Percentiles rank a stretch among this genome's conserved stretches.
These are phyloP conservation scores for Herpomyces periplanetae DNA, from an alignment of 2,329 filamentous ascomycete genomes.

Conservation along the genomic window DNA sequence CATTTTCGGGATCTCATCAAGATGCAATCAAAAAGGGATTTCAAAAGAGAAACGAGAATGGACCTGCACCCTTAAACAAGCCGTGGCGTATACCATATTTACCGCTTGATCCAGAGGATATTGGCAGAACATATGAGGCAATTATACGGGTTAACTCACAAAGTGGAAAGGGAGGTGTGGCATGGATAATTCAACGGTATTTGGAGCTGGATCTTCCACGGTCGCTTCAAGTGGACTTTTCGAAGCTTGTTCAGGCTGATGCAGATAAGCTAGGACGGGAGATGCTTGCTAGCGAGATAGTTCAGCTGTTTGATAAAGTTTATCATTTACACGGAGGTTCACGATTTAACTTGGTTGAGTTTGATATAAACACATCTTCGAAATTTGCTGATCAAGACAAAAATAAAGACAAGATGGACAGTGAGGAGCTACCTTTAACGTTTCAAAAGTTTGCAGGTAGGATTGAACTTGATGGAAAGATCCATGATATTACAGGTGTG, in stretches of 20 bases:
- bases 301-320: constrained; percentile 44
- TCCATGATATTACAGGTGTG: constrained; percentile 35
- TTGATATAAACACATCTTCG: constrained; percentile 33
- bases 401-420: constrained; percentile 32
- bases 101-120: constrained; percentile 63
- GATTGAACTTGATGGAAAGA: constrained; percentile 35
- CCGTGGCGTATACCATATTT: constrained; percentile 64
- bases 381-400: constrained; percentile 36
- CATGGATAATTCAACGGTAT: constrained; percentile 65
- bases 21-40: constrained; percentile 82
- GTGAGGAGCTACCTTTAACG: too few species aligned
- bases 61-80: constrained; percentile 19
- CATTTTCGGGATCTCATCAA: constrained; percentile 73
- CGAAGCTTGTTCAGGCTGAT: constrained; percentile 39
- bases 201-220: constrained; percentile 71
- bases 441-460: constrained; percentile 76
- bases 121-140: constrained; percentile 84
- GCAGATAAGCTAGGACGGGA: constrained; percentile 51
- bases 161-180: constrained; percentile 65
- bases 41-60: constrained; percentile 21
- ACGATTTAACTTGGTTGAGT: constrained; percentile 55
- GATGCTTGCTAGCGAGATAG: constrained; percentile 45
- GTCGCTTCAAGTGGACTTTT: constrained; percentile 65
- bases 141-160: constrained; percentile 94
- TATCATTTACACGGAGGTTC: constrained; percentile 56